Percentiles rank a stretch among this genome's conserved stretches.
Evolutionary conservation across 495 filamentous ascomycete genomes (phyloP).

Genomic region (Apiosordaria backusii): DNA sequence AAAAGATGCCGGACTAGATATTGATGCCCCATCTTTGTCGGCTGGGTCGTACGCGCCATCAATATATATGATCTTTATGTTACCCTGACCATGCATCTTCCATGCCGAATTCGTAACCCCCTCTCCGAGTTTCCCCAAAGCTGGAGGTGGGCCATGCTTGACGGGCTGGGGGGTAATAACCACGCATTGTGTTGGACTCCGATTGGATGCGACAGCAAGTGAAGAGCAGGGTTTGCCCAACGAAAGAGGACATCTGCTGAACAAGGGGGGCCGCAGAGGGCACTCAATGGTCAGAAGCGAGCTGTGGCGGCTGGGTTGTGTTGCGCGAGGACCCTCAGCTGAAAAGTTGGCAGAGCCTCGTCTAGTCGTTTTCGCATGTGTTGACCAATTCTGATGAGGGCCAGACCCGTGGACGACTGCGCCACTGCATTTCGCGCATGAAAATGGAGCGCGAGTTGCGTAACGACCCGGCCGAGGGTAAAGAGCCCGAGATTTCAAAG

Average conservation of each 20-base stretch:
- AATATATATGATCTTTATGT: not conserved
- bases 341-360: not conserved
- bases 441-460: not conserved
- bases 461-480: not conserved
- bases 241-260: not conserved
- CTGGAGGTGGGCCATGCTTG: not conserved
- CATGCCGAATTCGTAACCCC: conserved; percentile 5
- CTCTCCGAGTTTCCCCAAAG: conserved; percentile 1
- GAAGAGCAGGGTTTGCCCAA: no score
- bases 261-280: not conserved
- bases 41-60: not conserved
- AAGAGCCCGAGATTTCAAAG: not conserved
- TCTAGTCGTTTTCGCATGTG: not conserved
- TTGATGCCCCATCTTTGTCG: not conserved
- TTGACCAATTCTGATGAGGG: no score
- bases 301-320: not conserved
- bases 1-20: not conserved
- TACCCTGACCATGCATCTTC: not conserved
- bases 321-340: not conserved
- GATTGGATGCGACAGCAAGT: conserved; percentile 8
- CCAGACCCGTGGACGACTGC: not conserved
- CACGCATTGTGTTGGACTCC: not conserved
- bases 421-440: not conserved
- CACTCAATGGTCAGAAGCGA: not conserved
- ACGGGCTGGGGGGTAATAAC: not conserved